phyloP scores from a whole-genome alignment of 208 protist species.

The Crithidia acanthocephali region DNA sequence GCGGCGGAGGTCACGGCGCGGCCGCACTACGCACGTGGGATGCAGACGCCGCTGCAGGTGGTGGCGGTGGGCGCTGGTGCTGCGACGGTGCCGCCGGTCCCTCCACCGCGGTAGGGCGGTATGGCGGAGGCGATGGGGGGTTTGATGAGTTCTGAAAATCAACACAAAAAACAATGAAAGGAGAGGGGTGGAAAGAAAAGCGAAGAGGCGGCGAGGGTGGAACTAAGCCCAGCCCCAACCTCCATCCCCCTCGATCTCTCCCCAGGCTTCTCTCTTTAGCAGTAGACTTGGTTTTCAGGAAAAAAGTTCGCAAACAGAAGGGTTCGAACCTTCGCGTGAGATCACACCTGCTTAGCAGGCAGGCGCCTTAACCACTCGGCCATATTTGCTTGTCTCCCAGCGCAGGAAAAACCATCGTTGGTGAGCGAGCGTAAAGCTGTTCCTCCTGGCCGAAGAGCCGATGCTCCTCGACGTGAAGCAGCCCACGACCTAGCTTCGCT shows the following conservation, averaged over 20 bases:
- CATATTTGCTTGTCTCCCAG: slow-evolving; percentile 63
- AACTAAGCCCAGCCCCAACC: too few species aligned
- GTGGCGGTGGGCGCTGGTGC: not conserved
- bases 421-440: too few species aligned
- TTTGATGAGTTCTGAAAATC: too few species aligned
- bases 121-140: not conserved
- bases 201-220: too few species aligned
- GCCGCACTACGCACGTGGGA: not conserved
- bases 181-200: too few species aligned
- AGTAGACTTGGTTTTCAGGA: not conserved
- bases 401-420: not conserved
- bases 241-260: too few species aligned
- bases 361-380: slow-evolving; percentile 92
- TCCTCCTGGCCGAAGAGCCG: too few species aligned
- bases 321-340: slow-evolving; percentile 93
- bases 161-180: too few species aligned
- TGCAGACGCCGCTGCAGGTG: not conserved
- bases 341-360: slow-evolving; percentile 93
- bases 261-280: too few species aligned
- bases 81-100: not conserved
- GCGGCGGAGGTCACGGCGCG: too few species aligned
- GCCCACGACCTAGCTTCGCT: too few species aligned
- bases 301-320: slow-evolving; percentile 87
- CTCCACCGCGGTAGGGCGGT: not conserved
- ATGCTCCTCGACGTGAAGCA: too few species aligned